Evolutionary conservation across 2,329 filamentous ascomycete genomes (phyloP), one percentile per base, ranked within the genome.

Genomic region (Aspergillus sp.): DNA sequence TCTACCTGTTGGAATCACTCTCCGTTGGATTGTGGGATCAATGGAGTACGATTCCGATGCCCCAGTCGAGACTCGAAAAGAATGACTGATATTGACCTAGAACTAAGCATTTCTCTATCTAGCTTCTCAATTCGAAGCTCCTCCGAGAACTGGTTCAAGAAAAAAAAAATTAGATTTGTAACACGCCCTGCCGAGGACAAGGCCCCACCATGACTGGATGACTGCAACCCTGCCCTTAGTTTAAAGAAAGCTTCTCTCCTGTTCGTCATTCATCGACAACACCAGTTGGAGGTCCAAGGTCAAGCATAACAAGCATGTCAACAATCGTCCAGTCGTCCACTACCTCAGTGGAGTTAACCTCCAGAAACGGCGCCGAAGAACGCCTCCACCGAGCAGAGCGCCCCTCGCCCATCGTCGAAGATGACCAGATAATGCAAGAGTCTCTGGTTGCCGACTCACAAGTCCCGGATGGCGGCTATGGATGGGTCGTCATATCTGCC

Each of bases 391-490:
- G 53, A 28, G 41, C 45, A 7, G 54, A 47, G 22, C 51, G 45
- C 1, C 28, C 31, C 7, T 7, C 6, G 22, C 9, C 15, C 45
- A n/a, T 48, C 23, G 22, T 30, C 25, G 31, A 22, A 8, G 19
- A n/a, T 31, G 74, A 77, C 54, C 72, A 76, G 17, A 66, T 77
- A 11, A 74, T 84, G 64, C 74, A 80, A 51, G 79, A 79, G 2
- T 84, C 82, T 0, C 76, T 76, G 3, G 64, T 78, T 2, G 81
- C 77, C 5, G 83, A 84, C 68, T 77, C 79, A 0, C 66, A 77
- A 30, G 79, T 73, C 9, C 72, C 72, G 3, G 72, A 74, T 19
- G 71, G 72, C 17, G 72, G 71, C 5, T 65, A 72, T 38, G 71
- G 65, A 34, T 74, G 72, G 72, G 58, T 72, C 78, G 77, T 88